Evolutionary conservation across 805 yeast species (phyloP), one percentile per base, ranked within the genome.

Genomic region (Starmera caribaea): DNA sequence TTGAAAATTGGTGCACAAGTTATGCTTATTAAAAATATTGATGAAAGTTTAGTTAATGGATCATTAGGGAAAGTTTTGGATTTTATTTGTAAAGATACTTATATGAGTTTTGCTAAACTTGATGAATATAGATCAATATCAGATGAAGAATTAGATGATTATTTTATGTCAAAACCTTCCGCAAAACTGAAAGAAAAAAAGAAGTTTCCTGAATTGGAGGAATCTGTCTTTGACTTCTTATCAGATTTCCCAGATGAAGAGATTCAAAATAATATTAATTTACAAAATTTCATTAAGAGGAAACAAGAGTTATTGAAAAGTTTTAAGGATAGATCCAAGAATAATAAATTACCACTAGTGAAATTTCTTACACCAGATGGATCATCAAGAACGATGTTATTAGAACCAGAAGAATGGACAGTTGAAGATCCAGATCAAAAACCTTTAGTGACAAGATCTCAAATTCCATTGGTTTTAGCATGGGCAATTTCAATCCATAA

Each of bases 401-500:
- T 88, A 3, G 82, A 78, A 45, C 87, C 89, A 0, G 97, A 90
- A 54, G 68, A 68, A 12, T 90, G 96, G 87, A 71, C 70, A 0
- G 66, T 85, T 16, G 90, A 81, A 46, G 94, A 87, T 58, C 87
- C 82, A 38, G 62, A 69, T 17, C 86, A 81, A 16, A 67, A 67
- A 8, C 74, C 81, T 0, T 48, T 86, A 12, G 95, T 85, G 1
- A 68, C 81, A 2, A 68, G 97, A 50, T 66, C 69, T 0, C 98
- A 92, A 54, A 49, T 92, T 2, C 98, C 98, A 0, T 62, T 92
- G 39, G 79, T 90, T 50, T 64, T 89, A n/a, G 95, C 98, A 0
- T 92, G 97, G 97, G 88, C 98, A 0, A 61, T 92, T 34, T 88
- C 97, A 0, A 89, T 92, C 35, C 98, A 92, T 57, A 90, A 92